Evolutionary conservation across 345 rosid species (phyloP).

Genomic region (Lepidium aucheri): DNA sequence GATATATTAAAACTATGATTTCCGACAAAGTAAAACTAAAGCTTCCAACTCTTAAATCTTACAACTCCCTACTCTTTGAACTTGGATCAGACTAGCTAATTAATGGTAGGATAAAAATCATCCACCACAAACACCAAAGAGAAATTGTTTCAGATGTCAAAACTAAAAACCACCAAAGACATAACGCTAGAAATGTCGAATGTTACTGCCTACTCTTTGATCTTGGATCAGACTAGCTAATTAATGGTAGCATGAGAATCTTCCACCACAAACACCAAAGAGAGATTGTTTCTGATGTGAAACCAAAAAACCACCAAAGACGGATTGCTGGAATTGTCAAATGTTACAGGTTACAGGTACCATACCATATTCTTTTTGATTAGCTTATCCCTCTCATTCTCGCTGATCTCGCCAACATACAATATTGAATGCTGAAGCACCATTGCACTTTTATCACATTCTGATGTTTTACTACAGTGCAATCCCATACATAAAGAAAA

Average conservation of each 20-base stretch:
- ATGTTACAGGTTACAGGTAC: conserved; percentile 1
- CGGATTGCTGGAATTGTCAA: conserved; percentile 10
- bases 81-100: conserved; percentile 5
- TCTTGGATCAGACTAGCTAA: conserved; percentile 9
- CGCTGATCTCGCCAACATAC: conserved; percentile 60
- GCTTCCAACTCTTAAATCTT: conserved; percentile 2
- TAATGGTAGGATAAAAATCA: neutral
- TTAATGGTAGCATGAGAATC: neutral
- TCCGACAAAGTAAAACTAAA: neutral
- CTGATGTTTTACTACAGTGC: conserved; percentile 60
- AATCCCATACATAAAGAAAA: conserved; percentile 73
- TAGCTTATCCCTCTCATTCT: conserved; percentile 72
- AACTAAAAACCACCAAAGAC: neutral
- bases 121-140: conserved; percentile 11
- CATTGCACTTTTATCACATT: conserved; percentile 49
- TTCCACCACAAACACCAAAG: conserved; percentile 10
- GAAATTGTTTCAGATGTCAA: neutral
- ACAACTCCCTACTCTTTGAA: neutral
- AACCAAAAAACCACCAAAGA: neutral
- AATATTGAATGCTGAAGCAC: conserved; percentile 64
- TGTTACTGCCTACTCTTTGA: neutral
- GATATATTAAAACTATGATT: neutral
- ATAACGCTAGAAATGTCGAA: conserved; percentile 10
- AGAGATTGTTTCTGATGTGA: neutral
- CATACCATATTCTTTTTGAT: conserved; percentile 83